Evolutionary conservation across 805 yeast species (phyloP).

Genomic region (Starmerella khaoyaiensis): DNA sequence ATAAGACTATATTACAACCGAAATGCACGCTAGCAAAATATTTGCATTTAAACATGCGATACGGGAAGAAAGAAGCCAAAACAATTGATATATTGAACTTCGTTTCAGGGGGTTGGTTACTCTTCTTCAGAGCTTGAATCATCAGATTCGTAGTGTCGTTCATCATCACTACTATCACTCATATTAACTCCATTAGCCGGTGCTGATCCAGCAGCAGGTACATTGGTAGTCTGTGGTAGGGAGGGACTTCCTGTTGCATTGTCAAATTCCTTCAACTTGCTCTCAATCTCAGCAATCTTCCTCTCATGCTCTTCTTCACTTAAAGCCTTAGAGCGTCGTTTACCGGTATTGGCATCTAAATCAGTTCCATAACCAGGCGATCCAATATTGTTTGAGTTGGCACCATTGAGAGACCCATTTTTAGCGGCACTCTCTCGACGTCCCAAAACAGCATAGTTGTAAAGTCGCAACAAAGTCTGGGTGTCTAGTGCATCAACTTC

Average conservation of each 20-base stretch:
- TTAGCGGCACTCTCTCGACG: constrained; percentile 16
- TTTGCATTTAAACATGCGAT: neutral
- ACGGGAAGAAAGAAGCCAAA: neutral
- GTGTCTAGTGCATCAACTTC: constrained; percentile 91
- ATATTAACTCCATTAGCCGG: constrained; percentile 10
- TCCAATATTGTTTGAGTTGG: neutral
- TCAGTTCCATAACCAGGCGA: constrained; percentile 3
- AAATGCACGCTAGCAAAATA: neutral
- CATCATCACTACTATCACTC: constrained; percentile 24
- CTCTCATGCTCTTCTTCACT: constrained; percentile 53
- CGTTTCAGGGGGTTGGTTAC: constrained; percentile 15
- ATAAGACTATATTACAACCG: neutral
- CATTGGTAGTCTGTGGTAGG: neutral
- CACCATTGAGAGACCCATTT: constrained; percentile 1
- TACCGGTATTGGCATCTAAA: constrained; percentile 12
- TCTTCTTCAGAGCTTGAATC: constrained; percentile 30
- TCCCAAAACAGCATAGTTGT: constrained; percentile 55
- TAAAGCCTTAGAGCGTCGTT: constrained; percentile 43
- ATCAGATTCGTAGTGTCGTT: constrained; percentile 6
- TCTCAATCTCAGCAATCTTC: constrained; percentile 58
- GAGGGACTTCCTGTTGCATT: constrained; percentile 19
- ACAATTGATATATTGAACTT: neutral
- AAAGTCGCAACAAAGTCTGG: constrained; percentile 65
- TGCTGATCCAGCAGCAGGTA: constrained; percentile 1
- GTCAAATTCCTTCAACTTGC: constrained; percentile 63